phyloP scores from a whole-genome alignment of 140 eudicot species.

The Ambrosia hybrid region DNA sequence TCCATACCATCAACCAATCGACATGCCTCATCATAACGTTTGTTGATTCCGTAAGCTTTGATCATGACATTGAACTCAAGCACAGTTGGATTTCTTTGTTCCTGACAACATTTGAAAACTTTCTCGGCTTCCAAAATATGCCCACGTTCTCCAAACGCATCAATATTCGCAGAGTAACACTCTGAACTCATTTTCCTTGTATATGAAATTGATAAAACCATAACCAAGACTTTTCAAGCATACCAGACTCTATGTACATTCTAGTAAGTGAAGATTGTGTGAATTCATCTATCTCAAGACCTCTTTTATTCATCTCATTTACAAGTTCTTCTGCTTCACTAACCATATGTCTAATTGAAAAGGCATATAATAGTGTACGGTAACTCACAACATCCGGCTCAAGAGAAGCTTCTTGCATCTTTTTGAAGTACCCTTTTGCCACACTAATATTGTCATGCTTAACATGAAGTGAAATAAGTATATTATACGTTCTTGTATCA shows the following conservation, averaged over 20 bases:
- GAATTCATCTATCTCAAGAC: slow-evolving; percentile 70
- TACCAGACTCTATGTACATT: slow-evolving; percentile 79
- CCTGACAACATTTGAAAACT: slow-evolving; percentile 62
- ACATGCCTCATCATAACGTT: slow-evolving; percentile 64
- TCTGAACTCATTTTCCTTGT: slow-evolving; percentile 67
- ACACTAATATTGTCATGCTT: slow-evolving; percentile 58
- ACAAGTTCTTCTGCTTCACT: slow-evolving; percentile 73
- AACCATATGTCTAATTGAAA: slow-evolving; percentile 82
- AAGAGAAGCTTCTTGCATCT: slow-evolving; percentile 67
- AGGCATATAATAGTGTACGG: slow-evolving; percentile 83
- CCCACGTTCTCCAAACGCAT: slow-evolving; percentile 92
- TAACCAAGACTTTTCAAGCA: slow-evolving; percentile 67
- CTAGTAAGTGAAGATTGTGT: slow-evolving; percentile 85
- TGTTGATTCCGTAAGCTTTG: slow-evolving; percentile 79
- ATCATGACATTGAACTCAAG: slow-evolving; percentile 90
- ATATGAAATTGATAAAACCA: slow-evolving; percentile 83
- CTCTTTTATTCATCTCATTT: slow-evolving; percentile 68
- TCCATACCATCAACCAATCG: slow-evolving; percentile 68
- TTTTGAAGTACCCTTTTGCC: slow-evolving; percentile 58
- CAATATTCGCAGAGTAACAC: slow-evolving; percentile 86
- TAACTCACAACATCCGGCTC: slow-evolving; percentile 85
- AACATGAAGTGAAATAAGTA: slow-evolving; percentile 73
- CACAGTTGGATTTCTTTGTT: slow-evolving; percentile 51
- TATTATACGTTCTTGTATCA: slow-evolving; percentile 84
- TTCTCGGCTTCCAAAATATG: slow-evolving; percentile 67